These are phyloP conservation scores for Cucumis melo DNA, from an alignment of 306 rosid genomes.

Conservation along the genomic window DNA sequence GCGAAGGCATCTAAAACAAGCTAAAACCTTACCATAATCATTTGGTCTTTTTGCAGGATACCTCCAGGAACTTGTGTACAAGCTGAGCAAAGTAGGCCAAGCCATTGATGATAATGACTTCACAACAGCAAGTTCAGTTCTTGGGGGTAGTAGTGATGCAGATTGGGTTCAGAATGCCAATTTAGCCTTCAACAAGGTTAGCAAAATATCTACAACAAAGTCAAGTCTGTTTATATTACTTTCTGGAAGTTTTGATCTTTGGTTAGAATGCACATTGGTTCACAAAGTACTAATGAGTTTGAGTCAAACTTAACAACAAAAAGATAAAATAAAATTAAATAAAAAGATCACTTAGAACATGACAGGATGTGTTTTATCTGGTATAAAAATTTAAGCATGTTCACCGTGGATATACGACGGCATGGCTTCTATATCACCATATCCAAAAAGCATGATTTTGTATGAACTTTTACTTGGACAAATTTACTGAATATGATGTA, in stretches of 20 bases:
- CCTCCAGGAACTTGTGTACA: constrained; percentile 77
- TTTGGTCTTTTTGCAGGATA: constrained; percentile 34
- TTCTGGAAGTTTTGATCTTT: not conserved
- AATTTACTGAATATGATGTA: not conserved
- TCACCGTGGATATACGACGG: not conserved
- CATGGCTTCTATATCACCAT: not conserved
- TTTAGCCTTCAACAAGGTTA: constrained; percentile 67
- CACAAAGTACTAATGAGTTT: not conserved
- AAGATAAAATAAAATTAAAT: too few species aligned
- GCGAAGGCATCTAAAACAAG: not conserved
- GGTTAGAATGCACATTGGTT: not conserved
- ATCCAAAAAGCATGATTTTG: not conserved
- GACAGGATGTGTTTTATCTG: not conserved
- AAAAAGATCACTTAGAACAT: too few species aligned
- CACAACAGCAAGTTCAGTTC: constrained; percentile 62
- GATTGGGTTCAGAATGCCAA: constrained; percentile 83
- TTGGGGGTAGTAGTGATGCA: constrained; percentile 45
- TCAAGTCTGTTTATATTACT: not conserved
- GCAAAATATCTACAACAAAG: not conserved
- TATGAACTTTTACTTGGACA: not conserved
- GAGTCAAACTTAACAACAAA: too few species aligned
- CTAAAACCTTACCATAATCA: not conserved
- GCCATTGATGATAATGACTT: constrained; percentile 74
- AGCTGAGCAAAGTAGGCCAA: constrained; percentile 74
- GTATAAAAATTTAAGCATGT: not conserved